phyloP scores from a whole-genome alignment of 495 filamentous ascomycete genomes.

The Xylaria castorea region DNA sequence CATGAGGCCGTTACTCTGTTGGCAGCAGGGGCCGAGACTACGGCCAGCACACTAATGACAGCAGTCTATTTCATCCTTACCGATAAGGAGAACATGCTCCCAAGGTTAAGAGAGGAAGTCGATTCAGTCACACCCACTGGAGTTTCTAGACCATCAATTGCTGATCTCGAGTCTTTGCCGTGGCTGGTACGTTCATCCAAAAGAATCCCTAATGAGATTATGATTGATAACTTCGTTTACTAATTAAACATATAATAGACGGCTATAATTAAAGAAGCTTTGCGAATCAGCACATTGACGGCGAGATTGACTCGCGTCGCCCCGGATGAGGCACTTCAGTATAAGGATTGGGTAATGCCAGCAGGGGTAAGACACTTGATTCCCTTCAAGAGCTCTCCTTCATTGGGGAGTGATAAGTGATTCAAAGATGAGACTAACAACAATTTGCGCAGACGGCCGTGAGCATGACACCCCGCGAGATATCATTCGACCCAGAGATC shows the following conservation, averaged over 20 bases:
- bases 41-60: background rate
- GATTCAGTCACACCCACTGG: background rate
- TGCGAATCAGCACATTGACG: slow-evolving; percentile 11
- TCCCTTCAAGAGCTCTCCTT: background rate
- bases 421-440: background rate
- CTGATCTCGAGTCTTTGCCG: slow-evolving; percentile 14
- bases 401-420: background rate
- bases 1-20: slow-evolving; percentile 22
- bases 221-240: background rate
- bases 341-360: slow-evolving; percentile 24
- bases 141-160: slow-evolving; percentile 6
- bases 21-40: slow-evolving; percentile 18
- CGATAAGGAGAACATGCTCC: background rate
- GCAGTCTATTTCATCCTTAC: slow-evolving; percentile 19
- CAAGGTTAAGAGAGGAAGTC: slow-evolving; percentile 12
- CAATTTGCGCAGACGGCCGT: slow-evolving; percentile 13
- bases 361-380: slow-evolving; percentile 19
- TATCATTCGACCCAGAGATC: slow-evolving; percentile 18
- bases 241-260: background rate
- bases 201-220: background rate
- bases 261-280: slow-evolving; percentile 15
- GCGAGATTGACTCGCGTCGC: slow-evolving; percentile 19
- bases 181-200: slow-evolving; percentile 8
- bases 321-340: slow-evolving; percentile 12
- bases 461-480: slow-evolving; percentile 25